Conservation (phyloP, 192 early-diverging fungal species). For the Geranomyces michiganensis region DNA sequence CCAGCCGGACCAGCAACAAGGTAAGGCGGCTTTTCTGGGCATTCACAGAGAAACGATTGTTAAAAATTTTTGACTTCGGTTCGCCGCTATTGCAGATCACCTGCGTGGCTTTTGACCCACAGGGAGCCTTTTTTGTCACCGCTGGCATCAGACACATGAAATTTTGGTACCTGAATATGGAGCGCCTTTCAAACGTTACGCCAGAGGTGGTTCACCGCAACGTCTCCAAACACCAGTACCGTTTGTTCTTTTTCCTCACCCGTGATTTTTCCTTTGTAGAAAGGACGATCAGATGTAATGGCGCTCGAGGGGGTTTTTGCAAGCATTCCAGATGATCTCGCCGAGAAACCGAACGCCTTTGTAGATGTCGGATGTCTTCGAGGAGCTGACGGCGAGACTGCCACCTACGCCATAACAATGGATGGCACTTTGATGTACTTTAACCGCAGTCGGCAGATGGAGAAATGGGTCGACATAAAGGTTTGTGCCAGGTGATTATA, state of each 20-base stretch:
- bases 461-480: conserved; percentile 84
- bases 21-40: conserved; percentile 8
- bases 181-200: too few species aligned
- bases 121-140: conserved; percentile 74
- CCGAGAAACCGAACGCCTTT: conserved; percentile 63
- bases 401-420: conserved; percentile 70
- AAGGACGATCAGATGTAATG: too few species aligned
- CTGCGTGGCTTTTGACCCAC: conserved; percentile 63
- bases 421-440: conserved; percentile 71
- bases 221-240: too few species aligned
- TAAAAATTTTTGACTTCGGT: too few species aligned
- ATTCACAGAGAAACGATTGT: background rate
- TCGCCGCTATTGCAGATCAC: conserved; percentile 34
- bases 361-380: conserved; percentile 59
- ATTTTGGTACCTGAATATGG: conserved; percentile 73
- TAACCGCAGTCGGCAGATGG: conserved; percentile 61
- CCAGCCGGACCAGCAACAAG: conserved; percentile 66
- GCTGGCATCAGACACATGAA: conserved; percentile 77
- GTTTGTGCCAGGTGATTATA: conserved; percentile 38
- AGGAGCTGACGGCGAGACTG: conserved; percentile 34
- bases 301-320: conserved; percentile 70
- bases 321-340: conserved; percentile 59
- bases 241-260: too few species aligned
- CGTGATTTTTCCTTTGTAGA: too few species aligned
- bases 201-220: too few species aligned